These are phyloP conservation scores for Prunus yedoensis DNA, from an alignment of 331 rosid species.

Conservation along the genomic window DNA sequence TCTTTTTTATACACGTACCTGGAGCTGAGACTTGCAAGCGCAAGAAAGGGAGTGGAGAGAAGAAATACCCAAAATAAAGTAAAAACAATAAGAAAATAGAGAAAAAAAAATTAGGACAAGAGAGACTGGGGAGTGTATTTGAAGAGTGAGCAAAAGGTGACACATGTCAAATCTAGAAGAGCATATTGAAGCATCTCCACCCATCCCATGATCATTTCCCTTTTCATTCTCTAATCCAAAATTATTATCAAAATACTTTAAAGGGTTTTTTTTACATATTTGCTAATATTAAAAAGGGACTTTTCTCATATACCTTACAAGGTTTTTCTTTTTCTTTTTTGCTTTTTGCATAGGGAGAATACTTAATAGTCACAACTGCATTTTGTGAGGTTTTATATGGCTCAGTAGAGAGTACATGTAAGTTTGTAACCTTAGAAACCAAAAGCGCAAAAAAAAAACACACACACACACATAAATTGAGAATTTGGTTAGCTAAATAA, in stretches of 20 bases:
- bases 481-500: too few species aligned
- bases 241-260: not conserved
- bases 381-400: too few species aligned
- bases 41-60: slow-evolving; percentile 32
- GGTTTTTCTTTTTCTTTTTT: too few species aligned
- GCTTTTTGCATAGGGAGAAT: too few species aligned
- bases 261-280: not conserved
- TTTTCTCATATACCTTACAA: not conserved
- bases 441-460: too few species aligned
- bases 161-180: slow-evolving; percentile 53
- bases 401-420: too few species aligned
- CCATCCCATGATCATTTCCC: slow-evolving; percentile 27
- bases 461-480: too few species aligned
- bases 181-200: slow-evolving; percentile 64
- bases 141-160: slow-evolving; percentile 26
- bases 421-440: too few species aligned
- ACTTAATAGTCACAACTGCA: too few species aligned
- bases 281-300: not conserved
- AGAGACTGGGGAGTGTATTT: slow-evolving; percentile 7
- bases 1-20: slow-evolving; percentile 16
- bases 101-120: slow-evolving; percentile 8
- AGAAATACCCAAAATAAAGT: slow-evolving; percentile 10
- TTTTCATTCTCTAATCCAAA: slow-evolving; percentile 47
- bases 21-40: slow-evolving; percentile 35
- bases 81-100: slow-evolving; percentile 4